Base-by-base conservation (phyloP, 371 early-diverging fungal genomes). In the Syncephalastrum contaminatum region DNA sequence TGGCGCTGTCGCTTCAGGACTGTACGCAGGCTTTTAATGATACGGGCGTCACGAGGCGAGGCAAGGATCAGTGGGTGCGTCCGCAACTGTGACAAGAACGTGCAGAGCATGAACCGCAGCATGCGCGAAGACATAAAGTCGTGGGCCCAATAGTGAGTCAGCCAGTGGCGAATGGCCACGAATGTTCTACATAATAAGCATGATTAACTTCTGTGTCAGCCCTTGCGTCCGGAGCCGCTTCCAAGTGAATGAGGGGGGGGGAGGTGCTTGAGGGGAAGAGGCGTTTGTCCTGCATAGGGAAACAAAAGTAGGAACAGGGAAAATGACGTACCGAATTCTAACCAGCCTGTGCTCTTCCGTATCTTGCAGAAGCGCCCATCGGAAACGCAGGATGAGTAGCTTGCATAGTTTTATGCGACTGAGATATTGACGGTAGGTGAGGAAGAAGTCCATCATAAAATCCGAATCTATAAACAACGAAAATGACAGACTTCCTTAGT, bases 121-220 rank as follows among this genome's bases (percentile, higher is more conserved):
- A 75, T 72, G 22, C 70, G 65, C 30, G 75, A 76, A n/a, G 58
- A 20, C 24, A 59, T 57, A 42, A 80, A 80, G 53, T 80, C 80
- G 39, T 69, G 64, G 6, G 58, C 47, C 73, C 74, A 80, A 45
- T 74, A 76, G 56, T 74, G 72, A 14, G 68, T 74, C 43, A 80
- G 52, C 80, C 80, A 80, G 57, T 76, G 65, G 22, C 80, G 72
- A 47, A 80, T 63, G 10, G 73, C 80, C 18, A 76, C 77, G 69
- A 80, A 80, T 3, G 80, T 74, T 54, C 80, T 79, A 51, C 12
- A 47, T 12, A 53, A 21, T 39, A 46, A 16, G 10, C 19, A 36
- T 36, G n/a, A 6, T n/a, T n/a, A n/a, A n/a, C n/a, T n/a, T 19
- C 14, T 30, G 7, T 49, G 30, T 25, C 10, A 30, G 36, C 36